These are phyloP conservation scores for Pythium biforme DNA, from an alignment of 352 stramenopile genomes.

Conservation along the genomic window DNA sequence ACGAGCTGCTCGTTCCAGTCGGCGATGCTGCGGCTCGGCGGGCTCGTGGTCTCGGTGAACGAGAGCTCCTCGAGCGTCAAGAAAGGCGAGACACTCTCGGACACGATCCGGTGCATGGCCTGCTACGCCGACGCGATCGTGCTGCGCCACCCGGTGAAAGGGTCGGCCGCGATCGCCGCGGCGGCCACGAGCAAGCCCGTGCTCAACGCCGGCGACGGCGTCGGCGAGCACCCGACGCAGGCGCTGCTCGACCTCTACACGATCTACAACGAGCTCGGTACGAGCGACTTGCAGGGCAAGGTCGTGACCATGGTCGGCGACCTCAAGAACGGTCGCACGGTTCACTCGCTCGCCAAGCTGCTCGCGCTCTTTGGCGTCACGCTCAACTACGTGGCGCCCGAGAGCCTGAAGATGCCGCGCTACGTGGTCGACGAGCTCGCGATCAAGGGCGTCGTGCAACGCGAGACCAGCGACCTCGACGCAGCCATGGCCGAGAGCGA, in stretches of 20 bases:
- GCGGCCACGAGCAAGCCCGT: constrained; percentile 88
- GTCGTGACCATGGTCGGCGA: constrained; percentile 97
- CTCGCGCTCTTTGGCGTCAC: constrained; percentile 89
- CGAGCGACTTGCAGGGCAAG: constrained; percentile 71
- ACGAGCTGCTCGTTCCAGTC: constrained; percentile 98
- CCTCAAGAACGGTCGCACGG: constrained; percentile 98
- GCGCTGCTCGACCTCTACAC: constrained; percentile 98
- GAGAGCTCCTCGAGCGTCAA: constrained; percentile 93
- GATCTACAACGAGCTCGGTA: constrained; percentile 89
- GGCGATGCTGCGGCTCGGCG: constrained; percentile 96
- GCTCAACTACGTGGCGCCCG: constrained; percentile 93
- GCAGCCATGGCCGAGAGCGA: constrained; percentile 91
- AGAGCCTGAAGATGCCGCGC: constrained; percentile 82
- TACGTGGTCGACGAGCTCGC: constrained; percentile 79
- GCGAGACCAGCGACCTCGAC: constrained; percentile 82
- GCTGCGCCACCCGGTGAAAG: constrained; percentile 93
- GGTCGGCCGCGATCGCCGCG: constrained; percentile 77
- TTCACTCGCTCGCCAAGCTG: constrained; percentile 97
- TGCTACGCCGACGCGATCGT: constrained; percentile 97
- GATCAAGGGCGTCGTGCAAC: constrained; percentile 76
- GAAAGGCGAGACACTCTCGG: constrained; percentile 98
- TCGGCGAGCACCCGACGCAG: constrained; percentile 98
- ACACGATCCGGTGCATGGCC: constrained; percentile 96
- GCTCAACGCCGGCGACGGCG: constrained; percentile 94
- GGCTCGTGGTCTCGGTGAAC: constrained; percentile 93